These are phyloP conservation scores for Dryas integrifolia DNA, from an alignment of 331 rosid genomes.

Conservation along the genomic window DNA sequence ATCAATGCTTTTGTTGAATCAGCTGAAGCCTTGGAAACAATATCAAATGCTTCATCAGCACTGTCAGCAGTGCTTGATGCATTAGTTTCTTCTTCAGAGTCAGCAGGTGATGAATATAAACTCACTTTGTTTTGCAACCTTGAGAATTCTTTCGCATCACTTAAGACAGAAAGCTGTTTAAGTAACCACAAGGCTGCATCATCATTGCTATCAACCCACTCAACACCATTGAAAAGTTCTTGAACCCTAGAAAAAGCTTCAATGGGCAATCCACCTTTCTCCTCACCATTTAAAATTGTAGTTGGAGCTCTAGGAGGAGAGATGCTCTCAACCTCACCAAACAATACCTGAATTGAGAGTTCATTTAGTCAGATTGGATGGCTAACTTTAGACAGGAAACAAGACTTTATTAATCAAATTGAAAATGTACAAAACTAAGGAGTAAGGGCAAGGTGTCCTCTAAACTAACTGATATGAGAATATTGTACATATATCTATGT, in stretches of 20 bases:
- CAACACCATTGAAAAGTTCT: slow-evolving; percentile 85
- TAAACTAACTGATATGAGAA: neutral
- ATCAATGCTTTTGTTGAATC: slow-evolving; percentile 46
- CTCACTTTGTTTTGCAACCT: slow-evolving; percentile 70
- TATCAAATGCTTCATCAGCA: slow-evolving; percentile 86
- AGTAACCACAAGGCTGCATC: slow-evolving; percentile 96
- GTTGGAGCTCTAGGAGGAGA: slow-evolving; percentile 78
- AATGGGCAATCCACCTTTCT: slow-evolving; percentile 92
- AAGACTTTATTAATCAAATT: too few species aligned
- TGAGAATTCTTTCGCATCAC: slow-evolving; percentile 77
- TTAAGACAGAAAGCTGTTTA: slow-evolving; percentile 69
- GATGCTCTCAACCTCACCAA: slow-evolving; percentile 86
- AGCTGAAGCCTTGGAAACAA: slow-evolving; percentile 46
- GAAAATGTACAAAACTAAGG: too few species aligned
- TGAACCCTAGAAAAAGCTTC: slow-evolving; percentile 98
- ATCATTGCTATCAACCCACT: slow-evolving; percentile 82
- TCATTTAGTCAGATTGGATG: slow-evolving; percentile 31
- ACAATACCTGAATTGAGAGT: slow-evolving; percentile 63
- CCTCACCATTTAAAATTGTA: slow-evolving; percentile 80
- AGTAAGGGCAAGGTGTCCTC: too few species aligned
- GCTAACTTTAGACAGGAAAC: slow-evolving; percentile 3
- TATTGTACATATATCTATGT: neutral
- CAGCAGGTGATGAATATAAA: slow-evolving; percentile 77
- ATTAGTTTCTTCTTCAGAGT: slow-evolving; percentile 90
- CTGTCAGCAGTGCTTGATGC: slow-evolving; percentile 92